A percentile compares a stretch with the other conserved stretches of the same genome.
Conservation (phyloP, 179 eudicot species). For the Amaranthus tricolor region DNA sequence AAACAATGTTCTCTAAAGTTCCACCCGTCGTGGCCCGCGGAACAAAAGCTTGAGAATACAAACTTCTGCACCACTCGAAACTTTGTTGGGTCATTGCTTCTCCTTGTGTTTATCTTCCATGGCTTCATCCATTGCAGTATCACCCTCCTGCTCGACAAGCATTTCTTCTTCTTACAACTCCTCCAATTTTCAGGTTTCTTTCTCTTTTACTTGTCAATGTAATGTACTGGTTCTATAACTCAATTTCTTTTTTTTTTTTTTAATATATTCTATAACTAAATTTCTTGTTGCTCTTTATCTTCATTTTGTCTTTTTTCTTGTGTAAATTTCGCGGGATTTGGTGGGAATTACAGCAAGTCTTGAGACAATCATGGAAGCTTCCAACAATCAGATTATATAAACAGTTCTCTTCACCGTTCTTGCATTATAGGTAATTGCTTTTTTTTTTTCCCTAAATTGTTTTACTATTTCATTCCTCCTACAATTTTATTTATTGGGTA, state of each 20-base stretch:
- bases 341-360: slow-evolving; percentile 20
- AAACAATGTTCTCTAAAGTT: too few relatives aligned
- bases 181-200: slow-evolving; percentile 27
- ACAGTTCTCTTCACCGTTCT: slow-evolving; percentile 13
- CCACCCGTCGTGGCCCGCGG: not conserved
- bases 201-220: not conserved
- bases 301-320: too few relatives aligned
- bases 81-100: not conserved
- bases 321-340: not conserved
- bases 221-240: not conserved
- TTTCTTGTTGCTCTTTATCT: not conserved
- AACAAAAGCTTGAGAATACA: not conserved
- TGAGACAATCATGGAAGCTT: slow-evolving; percentile 24
- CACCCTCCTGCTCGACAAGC: slow-evolving; percentile 28
- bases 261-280: not conserved
- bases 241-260: not conserved
- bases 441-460: not conserved
- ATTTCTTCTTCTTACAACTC: slow-evolving; percentile 27
- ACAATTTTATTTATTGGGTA: not conserved
- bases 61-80: slow-evolving; percentile 20
- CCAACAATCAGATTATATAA: slow-evolving; percentile 16
- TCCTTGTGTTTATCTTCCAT: slow-evolving; percentile 1
- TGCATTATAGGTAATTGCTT: slow-evolving; percentile 29
- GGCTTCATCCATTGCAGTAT: slow-evolving; percentile 39
- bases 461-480: not conserved